phyloP scores from a whole-genome alignment of 2,329 filamentous ascomycete species.

The Fusarium begoniae region DNA sequence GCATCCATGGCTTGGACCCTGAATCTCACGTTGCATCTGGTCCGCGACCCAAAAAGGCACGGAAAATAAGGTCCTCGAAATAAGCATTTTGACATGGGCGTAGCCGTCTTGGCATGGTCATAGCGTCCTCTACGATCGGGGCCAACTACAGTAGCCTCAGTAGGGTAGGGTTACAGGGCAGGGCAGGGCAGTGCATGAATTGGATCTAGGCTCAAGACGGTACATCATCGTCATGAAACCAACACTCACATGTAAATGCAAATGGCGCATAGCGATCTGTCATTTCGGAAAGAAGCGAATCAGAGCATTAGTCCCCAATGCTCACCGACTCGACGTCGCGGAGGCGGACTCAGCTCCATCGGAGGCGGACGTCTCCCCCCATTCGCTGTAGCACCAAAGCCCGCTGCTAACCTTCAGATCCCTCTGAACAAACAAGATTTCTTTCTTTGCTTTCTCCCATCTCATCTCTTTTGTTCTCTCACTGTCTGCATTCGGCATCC shows the following conservation, averaged over 20 bases:
- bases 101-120: constrained; percentile 36
- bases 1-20: neutral
- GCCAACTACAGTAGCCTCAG: neutral
- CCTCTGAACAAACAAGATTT: neutral
- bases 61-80: constrained; percentile 23
- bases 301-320: neutral
- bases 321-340: constrained; percentile 8
- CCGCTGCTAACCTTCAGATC: neutral
- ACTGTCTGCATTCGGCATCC: neutral
- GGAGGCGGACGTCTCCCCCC: neutral
- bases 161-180: neutral
- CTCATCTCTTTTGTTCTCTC: neutral
- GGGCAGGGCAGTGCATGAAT: constrained; percentile 25
- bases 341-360: neutral
- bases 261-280: constrained; percentile 6
- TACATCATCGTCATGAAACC: neutral
- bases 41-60: neutral
- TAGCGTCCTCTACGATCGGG: constrained; percentile 13
- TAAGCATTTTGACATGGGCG: constrained; percentile 32
- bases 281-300: constrained; percentile 4
- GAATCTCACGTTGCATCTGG: neutral
- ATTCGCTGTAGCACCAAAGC: neutral
- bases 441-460: neutral
- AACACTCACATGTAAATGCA: neutral
- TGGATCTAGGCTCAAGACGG: neutral